These are phyloP conservation scores for Pouteria campechiana DNA, from an alignment of 179 eudicot species.

Conservation along the genomic window DNA sequence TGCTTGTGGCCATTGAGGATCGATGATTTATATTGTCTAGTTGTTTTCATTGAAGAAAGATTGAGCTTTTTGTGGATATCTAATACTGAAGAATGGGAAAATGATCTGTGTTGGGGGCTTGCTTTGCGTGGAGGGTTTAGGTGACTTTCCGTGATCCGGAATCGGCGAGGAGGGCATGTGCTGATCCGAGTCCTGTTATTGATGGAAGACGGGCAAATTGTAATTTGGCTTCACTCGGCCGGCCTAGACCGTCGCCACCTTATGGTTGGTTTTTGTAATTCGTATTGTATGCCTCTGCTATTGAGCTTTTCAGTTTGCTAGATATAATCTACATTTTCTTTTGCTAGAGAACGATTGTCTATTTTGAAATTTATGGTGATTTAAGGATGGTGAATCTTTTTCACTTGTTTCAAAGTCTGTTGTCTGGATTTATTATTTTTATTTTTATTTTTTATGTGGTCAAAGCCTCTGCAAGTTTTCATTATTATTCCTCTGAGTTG, in stretches of 20 bases:
- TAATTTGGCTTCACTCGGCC: conserved; percentile 85
- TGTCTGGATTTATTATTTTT: too few relatives aligned
- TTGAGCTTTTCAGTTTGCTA: too few relatives aligned
- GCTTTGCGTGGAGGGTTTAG: conserved; percentile 49
- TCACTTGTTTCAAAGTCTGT: too few relatives aligned
- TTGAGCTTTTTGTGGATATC: background rate
- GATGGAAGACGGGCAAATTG: conserved; percentile 94
- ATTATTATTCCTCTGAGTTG: too few relatives aligned
- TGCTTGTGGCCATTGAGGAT: background rate
- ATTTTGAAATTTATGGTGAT: too few relatives aligned
- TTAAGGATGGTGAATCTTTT: too few relatives aligned
- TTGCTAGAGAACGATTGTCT: too few relatives aligned
- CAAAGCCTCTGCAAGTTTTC: too few relatives aligned
- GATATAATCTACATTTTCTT: too few relatives aligned
- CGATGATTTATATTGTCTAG: background rate
- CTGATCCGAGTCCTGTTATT: conserved; percentile 77
- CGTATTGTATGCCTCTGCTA: too few relatives aligned
- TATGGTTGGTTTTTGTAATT: too few relatives aligned
- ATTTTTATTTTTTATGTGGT: too few relatives aligned
- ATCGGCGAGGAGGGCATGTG: conserved; percentile 87
- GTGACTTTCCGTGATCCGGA: conserved; percentile 64
- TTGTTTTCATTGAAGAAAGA: background rate
- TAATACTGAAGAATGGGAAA: conserved; percentile 3
- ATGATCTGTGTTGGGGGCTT: conserved; percentile 16
- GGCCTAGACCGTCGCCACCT: conserved; percentile 66